Evolutionary conservation across 768 basidiomycete species (phyloP), one percentile per base, ranked within the genome.

Genomic region (Lentinula boryana): DNA sequence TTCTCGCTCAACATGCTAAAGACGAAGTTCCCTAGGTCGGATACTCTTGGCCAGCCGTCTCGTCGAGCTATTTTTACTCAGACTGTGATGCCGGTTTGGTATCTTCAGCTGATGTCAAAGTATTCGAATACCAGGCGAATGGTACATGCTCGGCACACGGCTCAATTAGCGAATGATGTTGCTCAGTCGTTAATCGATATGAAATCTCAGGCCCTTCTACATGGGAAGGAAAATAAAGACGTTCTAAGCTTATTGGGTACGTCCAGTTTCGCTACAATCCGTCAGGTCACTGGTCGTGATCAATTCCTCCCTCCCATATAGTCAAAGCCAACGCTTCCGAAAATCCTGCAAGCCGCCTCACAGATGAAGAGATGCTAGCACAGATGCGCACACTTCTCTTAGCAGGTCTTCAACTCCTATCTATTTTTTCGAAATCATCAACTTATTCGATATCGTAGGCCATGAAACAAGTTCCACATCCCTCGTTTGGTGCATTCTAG

Each of bases 381-480:
- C 78, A 73, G 70, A 78, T 72, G 77, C 67, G 68, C 69, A 72
- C 55, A 31, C 12, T 31, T 15, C 41, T 60, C 5, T 36, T 53
- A 35, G 48, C 51, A 1, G 48, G 51, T 56, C 15, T 8, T 27
- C 6, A 23, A 21, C 21, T 7, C 21, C 21, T n/a, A 43, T 43
- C 41, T 15, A 43, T n/a, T 36, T n/a, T n/a, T 7, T 33, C 8
- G 12, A 35, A 10, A 56, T 23, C 2, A 6, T 56, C 31, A 10
- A 40, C 33, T 54, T 1, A 40, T 38, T 18, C 3, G 3, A 9
- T 38, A 36, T 40, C n/a, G 10, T 33, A 54, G 53, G 36, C 1
- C 81, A 88, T 67, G 87, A 87, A 68, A 88, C 86, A 3, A 84
- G 81, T 54, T 79, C 87, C 3, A 83, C 78, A 40, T 76, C 80